phyloP scores from a whole-genome alignment of 1,139 yeast species.

The Pneumocystis wakefieldiae region DNA sequence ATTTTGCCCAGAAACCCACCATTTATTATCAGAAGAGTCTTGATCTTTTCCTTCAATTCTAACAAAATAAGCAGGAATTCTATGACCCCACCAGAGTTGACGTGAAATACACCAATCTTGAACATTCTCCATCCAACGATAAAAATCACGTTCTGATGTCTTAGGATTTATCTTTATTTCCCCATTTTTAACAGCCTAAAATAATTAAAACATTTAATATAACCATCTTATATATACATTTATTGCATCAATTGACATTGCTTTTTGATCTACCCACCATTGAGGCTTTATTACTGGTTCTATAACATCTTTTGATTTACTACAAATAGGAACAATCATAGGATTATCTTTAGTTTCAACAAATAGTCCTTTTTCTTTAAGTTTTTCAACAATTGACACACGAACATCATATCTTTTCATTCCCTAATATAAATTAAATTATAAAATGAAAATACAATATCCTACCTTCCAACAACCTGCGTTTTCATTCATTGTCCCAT shows the following conservation, averaged over 20 bases:
- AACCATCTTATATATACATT: slow-evolving; percentile 27
- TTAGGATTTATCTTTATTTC: slow-evolving; percentile 71
- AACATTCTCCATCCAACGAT: slow-evolving; percentile 89
- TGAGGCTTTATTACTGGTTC: slow-evolving; percentile 96
- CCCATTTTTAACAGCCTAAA: slow-evolving; percentile 60
- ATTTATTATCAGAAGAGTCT: slow-evolving; percentile 38
- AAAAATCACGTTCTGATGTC: slow-evolving; percentile 81
- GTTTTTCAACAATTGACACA: slow-evolving; percentile 61
- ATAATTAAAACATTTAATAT: neutral
- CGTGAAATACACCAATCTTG: slow-evolving; percentile 99
- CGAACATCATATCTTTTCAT: slow-evolving; percentile 92
- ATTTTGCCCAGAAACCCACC: slow-evolving; percentile 84
- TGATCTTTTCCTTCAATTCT: slow-evolving; percentile 44
- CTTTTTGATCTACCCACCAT: slow-evolving; percentile 95
- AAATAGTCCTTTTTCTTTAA: slow-evolving; percentile 58
- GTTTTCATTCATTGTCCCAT: slow-evolving; percentile 76
- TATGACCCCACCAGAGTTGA: slow-evolving; percentile 99
- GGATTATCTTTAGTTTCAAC: slow-evolving; percentile 84
- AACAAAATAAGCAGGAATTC: slow-evolving; percentile 92
- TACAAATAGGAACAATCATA: slow-evolving; percentile 86
- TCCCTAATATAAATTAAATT: slow-evolving; percentile 38
- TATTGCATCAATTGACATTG: slow-evolving; percentile 70
- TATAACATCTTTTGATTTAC: slow-evolving; percentile 90
- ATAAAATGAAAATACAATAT: neutral
- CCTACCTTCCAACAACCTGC: slow-evolving; percentile 53